Base-by-base conservation (phyloP, 805 yeast species). In the Candida sonorensis region DNA sequence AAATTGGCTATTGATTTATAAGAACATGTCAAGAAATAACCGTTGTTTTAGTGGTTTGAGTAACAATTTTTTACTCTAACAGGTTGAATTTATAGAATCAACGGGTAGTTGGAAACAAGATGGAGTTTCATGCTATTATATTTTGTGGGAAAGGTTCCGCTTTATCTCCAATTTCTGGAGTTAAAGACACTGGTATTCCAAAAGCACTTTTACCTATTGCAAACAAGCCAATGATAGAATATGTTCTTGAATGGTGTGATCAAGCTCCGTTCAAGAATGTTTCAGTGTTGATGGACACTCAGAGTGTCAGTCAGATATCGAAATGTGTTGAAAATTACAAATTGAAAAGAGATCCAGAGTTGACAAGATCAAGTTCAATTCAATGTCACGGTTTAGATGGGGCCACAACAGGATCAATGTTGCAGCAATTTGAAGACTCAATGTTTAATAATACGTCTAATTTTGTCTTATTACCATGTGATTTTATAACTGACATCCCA, bases 51-150 rank as follows among this genome's bases (percentile, higher is more conserved):
- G n/a, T n/a, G n/a, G n/a, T n/a, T n/a, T n/a, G n/a, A n/a, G n/a
- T n/a, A n/a, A n/a, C n/a, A n/a, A n/a, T n/a, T n/a, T n/a, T n/a
- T n/a, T n/a, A n/a, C n/a, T n/a, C n/a, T n/a, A n/a, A n/a, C n/a
- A n/a, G n/a, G n/a, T n/a, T n/a, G n/a, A n/a, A n/a, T n/a, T n/a
- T n/a, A n/a, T n/a, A n/a, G n/a, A n/a, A n/a, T n/a, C n/a, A n/a
- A n/a, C n/a, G n/a, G n/a, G n/a, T n/a, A n/a, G n/a, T n/a, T n/a
- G n/a, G n/a, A n/a, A n/a, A n/a, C n/a, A 37, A 19, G 27, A 88
- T 90, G 97, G 95, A 87, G 60, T 81, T 87, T 53, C 95, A 88
- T 51, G 97, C 95, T 1, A 69, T 90, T 30, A 74, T 90, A 14
- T 73, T 86, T 36, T 88, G 97, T 61, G 97, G 97, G 2, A 75